Evolutionary conservation across 2,329 filamentous ascomycete species (phyloP).

Genomic region (Blastomyces silverae): DNA sequence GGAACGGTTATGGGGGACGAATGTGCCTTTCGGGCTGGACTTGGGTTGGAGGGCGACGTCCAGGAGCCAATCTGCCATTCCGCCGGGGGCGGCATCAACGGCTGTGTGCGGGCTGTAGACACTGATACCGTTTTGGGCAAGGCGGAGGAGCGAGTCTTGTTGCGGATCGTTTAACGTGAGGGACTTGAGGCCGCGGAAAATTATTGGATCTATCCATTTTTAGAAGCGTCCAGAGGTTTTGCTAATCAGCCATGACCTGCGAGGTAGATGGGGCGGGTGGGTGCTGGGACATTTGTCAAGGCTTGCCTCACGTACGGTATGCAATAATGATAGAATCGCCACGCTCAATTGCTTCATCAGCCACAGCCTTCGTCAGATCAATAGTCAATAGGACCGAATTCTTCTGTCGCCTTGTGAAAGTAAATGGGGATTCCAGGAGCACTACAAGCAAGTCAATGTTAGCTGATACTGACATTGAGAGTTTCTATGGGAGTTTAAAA

Average conservation of each 20-base stretch:
- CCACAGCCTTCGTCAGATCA: conserved; percentile 82
- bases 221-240: neutral
- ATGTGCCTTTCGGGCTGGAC: conserved; percentile 19
- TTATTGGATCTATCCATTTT: conserved; percentile 69
- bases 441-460: conserved; percentile 40
- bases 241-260: neutral
- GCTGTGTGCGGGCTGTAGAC: conserved; percentile 96
- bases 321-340: conserved; percentile 74
- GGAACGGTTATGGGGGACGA: conserved; percentile 29
- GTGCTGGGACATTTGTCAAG: neutral
- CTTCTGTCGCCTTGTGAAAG: conserved; percentile 49
- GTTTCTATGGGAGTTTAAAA: neutral
- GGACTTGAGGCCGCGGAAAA: conserved; percentile 87
- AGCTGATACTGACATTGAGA: neutral
- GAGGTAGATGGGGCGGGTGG: neutral
- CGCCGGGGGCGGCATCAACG: conserved; percentile 75
- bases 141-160: conserved; percentile 72
- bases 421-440: conserved; percentile 62
- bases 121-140: conserved; percentile 80
- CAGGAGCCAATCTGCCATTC: conserved; percentile 90
- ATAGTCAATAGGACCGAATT: conserved; percentile 75
- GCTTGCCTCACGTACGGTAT: conserved; percentile 60
- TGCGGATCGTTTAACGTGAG: conserved; percentile 78
- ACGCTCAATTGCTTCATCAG: conserved; percentile 76
- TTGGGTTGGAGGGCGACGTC: conserved; percentile 64